phyloP scores from a whole-genome alignment of 2,329 filamentous ascomycete genomes.

The Parafenestella ontariensis region DNA sequence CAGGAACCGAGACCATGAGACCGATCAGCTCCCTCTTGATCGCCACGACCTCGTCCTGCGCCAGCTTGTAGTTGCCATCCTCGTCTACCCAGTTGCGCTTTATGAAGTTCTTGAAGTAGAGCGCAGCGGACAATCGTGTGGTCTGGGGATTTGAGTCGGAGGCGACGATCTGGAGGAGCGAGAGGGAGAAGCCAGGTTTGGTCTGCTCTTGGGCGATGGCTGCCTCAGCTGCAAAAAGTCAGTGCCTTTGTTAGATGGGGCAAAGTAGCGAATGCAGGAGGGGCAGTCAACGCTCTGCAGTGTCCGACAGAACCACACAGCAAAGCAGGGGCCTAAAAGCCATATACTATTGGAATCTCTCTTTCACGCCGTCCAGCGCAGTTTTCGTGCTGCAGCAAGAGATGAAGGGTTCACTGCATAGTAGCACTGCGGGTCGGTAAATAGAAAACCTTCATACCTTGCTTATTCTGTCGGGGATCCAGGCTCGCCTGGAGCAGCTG shows the following conservation, averaged over 20 bases:
- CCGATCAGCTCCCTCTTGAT: conserved; percentile 97
- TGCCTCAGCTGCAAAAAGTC: conserved; percentile 71
- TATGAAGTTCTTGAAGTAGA: conserved; percentile 99
- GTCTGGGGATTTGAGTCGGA: conserved; percentile 74
- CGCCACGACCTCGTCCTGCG: conserved; percentile 78
- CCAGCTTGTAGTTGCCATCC: conserved; percentile 90
- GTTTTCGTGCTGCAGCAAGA: background rate
- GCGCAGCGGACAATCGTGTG: conserved; percentile 83
- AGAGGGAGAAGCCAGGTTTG: conserved; percentile 85
- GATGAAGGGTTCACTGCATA: conserved; percentile 6
- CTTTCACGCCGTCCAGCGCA: background rate
- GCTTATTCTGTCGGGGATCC: conserved; percentile 84
- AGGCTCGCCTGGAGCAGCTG: conserved; percentile 90
- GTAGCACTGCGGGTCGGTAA: conserved; percentile 6
- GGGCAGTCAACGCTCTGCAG: background rate
- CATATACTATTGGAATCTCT: background rate
- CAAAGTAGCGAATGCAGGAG: background rate
- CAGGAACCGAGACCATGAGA: conserved; percentile 91
- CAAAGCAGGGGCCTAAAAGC: background rate
- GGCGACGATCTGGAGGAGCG: conserved; percentile 87
- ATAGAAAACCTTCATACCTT: conserved; percentile 67
- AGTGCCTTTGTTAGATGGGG: conserved; percentile 11
- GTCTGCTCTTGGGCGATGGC: conserved; percentile 79
- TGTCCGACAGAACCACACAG: background rate
- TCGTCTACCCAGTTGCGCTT: conserved; percentile 94